Percentiles rank a stretch among this genome's conserved stretches.
Evolutionary conservation across 2,329 filamentous ascomycete genomes (phyloP).

Genomic region (Pseudogymnoascus sp.): DNA sequence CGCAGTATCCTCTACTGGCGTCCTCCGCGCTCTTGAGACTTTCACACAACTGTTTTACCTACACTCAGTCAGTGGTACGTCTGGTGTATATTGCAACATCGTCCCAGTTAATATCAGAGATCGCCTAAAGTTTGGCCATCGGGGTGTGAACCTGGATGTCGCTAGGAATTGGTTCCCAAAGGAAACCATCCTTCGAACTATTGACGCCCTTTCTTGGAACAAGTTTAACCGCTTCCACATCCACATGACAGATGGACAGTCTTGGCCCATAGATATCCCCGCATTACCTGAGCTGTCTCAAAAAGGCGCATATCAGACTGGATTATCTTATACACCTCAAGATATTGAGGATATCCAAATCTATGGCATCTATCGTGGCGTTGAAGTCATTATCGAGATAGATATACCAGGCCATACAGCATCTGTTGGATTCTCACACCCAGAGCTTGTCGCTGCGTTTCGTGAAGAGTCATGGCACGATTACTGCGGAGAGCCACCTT

Average conservation of each 20-base stretch:
- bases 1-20: constrained; percentile 58
- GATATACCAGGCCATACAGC: constrained; percentile 76
- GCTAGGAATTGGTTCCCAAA: constrained; percentile 63
- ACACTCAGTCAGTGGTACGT: constrained; percentile 45
- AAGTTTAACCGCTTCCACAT: constrained; percentile 79
- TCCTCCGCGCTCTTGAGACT: constrained; percentile 65
- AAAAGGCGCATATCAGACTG: constrained; percentile 64
- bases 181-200: constrained; percentile 58
- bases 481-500: constrained; percentile 56
- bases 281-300: constrained; percentile 60
- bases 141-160: constrained; percentile 73
- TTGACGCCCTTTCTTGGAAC: constrained; percentile 69
- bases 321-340: constrained; percentile 56
- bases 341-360: constrained; percentile 60
- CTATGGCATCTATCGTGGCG: constrained; percentile 59
- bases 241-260: constrained; percentile 75
- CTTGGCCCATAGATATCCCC: constrained; percentile 77
- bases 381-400: constrained; percentile 67
- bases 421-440: constrained; percentile 55
- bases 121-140: constrained; percentile 63
- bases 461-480: constrained; percentile 46
- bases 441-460: constrained; percentile 62
- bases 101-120: constrained; percentile 68
- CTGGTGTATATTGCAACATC: constrained; percentile 55
- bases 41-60: constrained; percentile 74